A percentile compares a stretch with the other conserved stretches of the same genome.
Conservation (phyloP, 2,329 filamentous ascomycete species). For the Trichoderma pleuroti region DNA sequence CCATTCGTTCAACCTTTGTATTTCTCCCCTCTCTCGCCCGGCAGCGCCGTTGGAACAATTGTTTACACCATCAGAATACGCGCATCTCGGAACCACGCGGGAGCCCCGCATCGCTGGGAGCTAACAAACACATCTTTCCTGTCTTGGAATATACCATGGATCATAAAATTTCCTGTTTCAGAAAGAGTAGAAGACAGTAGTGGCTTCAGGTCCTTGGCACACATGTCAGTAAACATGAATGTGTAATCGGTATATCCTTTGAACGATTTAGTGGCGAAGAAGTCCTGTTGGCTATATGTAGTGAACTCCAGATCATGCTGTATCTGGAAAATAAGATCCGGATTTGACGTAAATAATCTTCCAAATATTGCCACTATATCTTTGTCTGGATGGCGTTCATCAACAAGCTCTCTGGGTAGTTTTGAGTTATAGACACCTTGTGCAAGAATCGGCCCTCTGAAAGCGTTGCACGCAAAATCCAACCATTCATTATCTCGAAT, state of each 20-base stretch:
- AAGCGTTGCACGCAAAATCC: not conserved
- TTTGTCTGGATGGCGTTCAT: not conserved
- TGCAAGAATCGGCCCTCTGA: not conserved
- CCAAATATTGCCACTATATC: not conserved
- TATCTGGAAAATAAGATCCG: not conserved
- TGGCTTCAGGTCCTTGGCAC: not conserved
- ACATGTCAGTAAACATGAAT: not conserved
- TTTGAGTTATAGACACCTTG: not conserved
- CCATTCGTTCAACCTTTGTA: not conserved
- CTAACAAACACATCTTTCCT: not conserved
- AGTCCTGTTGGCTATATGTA: not conserved
- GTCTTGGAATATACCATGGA: not conserved
- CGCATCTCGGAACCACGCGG: not conserved
- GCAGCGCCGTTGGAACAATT: not conserved
- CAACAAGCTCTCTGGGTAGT: not conserved
- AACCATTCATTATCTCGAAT: not conserved
- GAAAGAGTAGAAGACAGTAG: not conserved
- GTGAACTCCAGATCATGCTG: not conserved
- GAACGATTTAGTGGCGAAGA: not conserved
- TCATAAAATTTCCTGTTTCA: not conserved
- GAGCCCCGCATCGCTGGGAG: not conserved
- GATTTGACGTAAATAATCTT: not conserved
- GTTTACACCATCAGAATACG: not conserved
- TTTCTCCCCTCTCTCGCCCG: not conserved
- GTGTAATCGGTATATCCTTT: not conserved